Evolutionary conservation across 495 filamentous ascomycete genomes (phyloP), one percentile per base, ranked within the genome.

Genomic region (Astrothelium subdiscretum): DNA sequence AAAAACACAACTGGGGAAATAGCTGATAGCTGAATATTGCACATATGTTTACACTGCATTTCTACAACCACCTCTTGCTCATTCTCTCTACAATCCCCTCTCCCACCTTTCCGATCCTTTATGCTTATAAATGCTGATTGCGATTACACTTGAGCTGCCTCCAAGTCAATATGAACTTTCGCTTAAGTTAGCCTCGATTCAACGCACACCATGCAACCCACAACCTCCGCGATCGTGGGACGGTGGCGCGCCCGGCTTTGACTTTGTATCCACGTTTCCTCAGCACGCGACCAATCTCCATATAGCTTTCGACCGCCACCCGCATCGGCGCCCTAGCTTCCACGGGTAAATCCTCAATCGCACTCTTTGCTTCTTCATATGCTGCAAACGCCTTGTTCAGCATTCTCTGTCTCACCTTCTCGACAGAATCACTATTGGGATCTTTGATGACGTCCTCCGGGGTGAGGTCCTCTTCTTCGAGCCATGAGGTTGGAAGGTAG

Each of bases 271-370:
- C 70, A 52, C 70, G 70, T 59, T 75, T 72, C 54, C 71, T 70
- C 58, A 85, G 69, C 59, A 85, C 79, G 40, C 84, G 70, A 15
- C 84, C 86, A 70, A 88, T 89, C 67, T 87, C 85, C 80, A 89
- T 85, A 63, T 89, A 89, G 64, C 83, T 86, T 72, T 88, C 85
- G 0, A 88, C 82, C 2, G 84, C 85, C 10, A 87, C 84, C 31
- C 81, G 74, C 70, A 88, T 78, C 2, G 85, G 83, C 3, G 78
- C 81, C 60, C 81, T 74, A 3, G 79, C 80, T 59, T 81, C 79
- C 0, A 31, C 12, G 3, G 86, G 86, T 12, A 89, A 69, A 63
- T 78, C 62, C 51, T 82, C 75, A 68, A 89, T 85, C 0, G 78
- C 77, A 1, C 44, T 66, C 59, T 77, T 71, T 4, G 80, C 77